Evolutionary conservation across 306 rosid species (phyloP).

Genomic region (Vigna reflexopilosa): DNA sequence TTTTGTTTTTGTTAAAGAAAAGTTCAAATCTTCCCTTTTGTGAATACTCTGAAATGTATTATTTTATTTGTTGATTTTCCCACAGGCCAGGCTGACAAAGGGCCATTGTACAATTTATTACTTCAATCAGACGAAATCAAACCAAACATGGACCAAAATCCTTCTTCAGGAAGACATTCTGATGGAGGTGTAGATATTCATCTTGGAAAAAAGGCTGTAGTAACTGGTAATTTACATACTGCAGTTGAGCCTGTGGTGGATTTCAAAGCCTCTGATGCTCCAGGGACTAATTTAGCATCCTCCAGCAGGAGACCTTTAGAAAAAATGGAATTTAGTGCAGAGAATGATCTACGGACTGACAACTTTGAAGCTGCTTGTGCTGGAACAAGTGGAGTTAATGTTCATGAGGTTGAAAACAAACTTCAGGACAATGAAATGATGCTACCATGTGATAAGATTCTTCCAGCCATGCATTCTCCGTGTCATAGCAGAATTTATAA

Average conservation of each 20-base stretch:
- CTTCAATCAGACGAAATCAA: slow-evolving; percentile 50
- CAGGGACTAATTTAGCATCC: slow-evolving; percentile 39
- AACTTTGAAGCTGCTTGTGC: slow-evolving; percentile 43
- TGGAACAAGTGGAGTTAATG: slow-evolving; percentile 42
- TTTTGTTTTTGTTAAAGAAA: slow-evolving; percentile 26
- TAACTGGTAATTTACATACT: slow-evolving; percentile 39
- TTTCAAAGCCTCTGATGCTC: slow-evolving; percentile 45
- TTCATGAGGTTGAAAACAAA: slow-evolving; percentile 42
- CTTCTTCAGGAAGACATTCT: slow-evolving; percentile 39
- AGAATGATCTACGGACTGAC: slow-evolving; percentile 62
- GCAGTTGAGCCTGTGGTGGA: slow-evolving; percentile 39
- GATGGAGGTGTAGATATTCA: slow-evolving; percentile 43
- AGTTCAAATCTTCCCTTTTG: slow-evolving; percentile 11
- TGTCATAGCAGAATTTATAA: slow-evolving; percentile 50
- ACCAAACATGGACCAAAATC: slow-evolving; percentile 47
- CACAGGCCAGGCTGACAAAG: slow-evolving; percentile 54
- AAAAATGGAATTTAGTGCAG: slow-evolving; percentile 68
- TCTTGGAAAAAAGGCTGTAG: slow-evolving; percentile 41
- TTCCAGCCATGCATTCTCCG: slow-evolving; percentile 54
- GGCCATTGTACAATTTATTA: slow-evolving; percentile 39
- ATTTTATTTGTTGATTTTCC: slow-evolving; percentile 17
- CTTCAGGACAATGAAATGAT: slow-evolving; percentile 47
- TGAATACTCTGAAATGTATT: slow-evolving; percentile 34
- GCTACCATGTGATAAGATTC: slow-evolving; percentile 38
- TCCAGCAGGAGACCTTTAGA: slow-evolving; percentile 45